phyloP scores from a whole-genome alignment of 257 asterid genomes.

The Przewalskia tangutica region DNA sequence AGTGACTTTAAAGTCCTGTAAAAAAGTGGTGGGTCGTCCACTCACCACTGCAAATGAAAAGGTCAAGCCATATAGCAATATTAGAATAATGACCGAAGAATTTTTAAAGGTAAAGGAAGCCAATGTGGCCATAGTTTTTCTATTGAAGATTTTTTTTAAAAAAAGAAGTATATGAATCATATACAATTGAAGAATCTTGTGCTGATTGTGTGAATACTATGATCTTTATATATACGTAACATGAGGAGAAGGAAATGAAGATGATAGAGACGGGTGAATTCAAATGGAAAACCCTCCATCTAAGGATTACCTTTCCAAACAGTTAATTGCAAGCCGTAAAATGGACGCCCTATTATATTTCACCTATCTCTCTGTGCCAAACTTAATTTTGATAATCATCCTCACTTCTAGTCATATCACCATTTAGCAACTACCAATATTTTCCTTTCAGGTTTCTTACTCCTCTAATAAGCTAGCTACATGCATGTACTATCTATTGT shows the following conservation, averaged over 20 bases:
- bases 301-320: slow-evolving; percentile 27
- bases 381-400: background rate
- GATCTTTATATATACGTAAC: background rate
- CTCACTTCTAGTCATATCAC: background rate
- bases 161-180: background rate
- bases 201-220: slow-evolving; percentile 12
- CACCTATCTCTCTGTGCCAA: background rate
- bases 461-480: background rate
- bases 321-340: slow-evolving; percentile 49
- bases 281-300: background rate
- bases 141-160: too few relatives aligned
- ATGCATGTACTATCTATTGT: background rate
- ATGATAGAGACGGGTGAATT: background rate
- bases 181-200: background rate
- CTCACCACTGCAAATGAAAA: slow-evolving; percentile 12
- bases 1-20: slow-evolving; percentile 42
- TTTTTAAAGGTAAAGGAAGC: background rate
- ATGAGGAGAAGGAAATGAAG: background rate
- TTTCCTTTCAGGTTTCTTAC: background rate
- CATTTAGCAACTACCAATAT: background rate
- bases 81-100: background rate
- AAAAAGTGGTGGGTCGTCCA: slow-evolving; percentile 56
- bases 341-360: slow-evolving; percentile 36
- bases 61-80: slow-evolving; percentile 9
- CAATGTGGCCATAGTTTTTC: background rate